phyloP scores from a whole-genome alignment of 768 basidiomycete species.

The Tulasnella sp. region DNA sequence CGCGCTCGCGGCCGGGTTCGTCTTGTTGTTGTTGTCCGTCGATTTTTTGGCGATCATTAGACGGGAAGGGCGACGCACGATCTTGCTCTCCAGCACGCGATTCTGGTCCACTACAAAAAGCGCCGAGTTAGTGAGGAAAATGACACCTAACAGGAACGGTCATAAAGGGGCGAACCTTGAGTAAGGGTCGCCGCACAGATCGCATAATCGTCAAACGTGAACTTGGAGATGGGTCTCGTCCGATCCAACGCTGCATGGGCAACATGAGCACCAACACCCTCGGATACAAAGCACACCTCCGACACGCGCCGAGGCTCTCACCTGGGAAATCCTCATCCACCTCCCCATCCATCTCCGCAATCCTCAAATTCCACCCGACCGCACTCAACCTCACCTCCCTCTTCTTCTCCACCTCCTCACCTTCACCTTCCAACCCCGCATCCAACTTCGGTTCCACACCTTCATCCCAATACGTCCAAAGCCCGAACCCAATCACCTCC shows the following conservation, averaged over 20 bases:
- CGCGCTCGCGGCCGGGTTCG: conserved; percentile 27
- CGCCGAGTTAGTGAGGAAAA: not conserved
- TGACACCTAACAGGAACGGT: not conserved
- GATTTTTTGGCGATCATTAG: conserved; percentile 46
- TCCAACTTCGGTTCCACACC: conserved; percentile 68
- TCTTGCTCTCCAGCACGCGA: conserved; percentile 61
- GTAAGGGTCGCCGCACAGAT: conserved; percentile 43
- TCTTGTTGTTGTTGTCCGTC: conserved; percentile 32
- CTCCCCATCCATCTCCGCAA: conserved; percentile 95
- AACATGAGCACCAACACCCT: not conserved
- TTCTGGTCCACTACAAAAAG: conserved; percentile 55
- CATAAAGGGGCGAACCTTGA: conserved; percentile 41
- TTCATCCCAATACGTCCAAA: conserved; percentile 92
- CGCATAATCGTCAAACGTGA: conserved; percentile 84
- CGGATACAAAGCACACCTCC: not conserved
- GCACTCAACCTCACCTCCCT: conserved; percentile 51
- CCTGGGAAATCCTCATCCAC: conserved; percentile 98
- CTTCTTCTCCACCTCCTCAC: conserved; percentile 49
- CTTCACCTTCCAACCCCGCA: conserved; percentile 32
- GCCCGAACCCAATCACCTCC: conserved; percentile 86
- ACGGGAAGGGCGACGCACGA: conserved; percentile 71
- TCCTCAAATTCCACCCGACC: conserved; percentile 83
- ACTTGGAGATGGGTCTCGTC: conserved; percentile 71
- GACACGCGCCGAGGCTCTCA: conserved; percentile 41
- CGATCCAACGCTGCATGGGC: conserved; percentile 70